Evolutionary conservation across 2,329 filamentous ascomycete species (phyloP).

Genomic region (Penicillium janthinellum): DNA sequence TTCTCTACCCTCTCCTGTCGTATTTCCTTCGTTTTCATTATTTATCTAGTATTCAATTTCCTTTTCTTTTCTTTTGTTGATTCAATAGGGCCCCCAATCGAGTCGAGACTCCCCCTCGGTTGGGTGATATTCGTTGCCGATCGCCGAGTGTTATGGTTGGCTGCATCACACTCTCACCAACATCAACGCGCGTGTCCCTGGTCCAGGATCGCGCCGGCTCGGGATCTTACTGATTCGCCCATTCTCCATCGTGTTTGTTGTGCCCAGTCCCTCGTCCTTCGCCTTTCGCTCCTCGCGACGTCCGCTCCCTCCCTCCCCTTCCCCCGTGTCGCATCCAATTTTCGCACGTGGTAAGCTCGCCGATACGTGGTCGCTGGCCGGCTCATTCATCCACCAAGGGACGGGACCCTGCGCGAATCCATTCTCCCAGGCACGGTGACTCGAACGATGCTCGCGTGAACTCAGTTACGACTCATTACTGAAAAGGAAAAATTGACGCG

Average conservation of each 20-base stretch:
- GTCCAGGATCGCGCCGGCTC: slow-evolving; percentile 14
- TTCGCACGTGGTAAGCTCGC: slow-evolving; percentile 11
- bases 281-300: slow-evolving; percentile 16
- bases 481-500: slow-evolving; percentile 18
- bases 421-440: slow-evolving; percentile 16
- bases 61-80: slow-evolving; percentile 16
- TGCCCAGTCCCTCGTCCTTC: slow-evolving; percentile 15
- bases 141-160: slow-evolving; percentile 18
- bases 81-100: background rate
- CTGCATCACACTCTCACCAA: slow-evolving; percentile 12
- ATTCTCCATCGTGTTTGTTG: slow-evolving; percentile 19
- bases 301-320: slow-evolving; percentile 1
- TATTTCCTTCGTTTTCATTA: slow-evolving; percentile 14
- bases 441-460: slow-evolving; percentile 37
- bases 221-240: slow-evolving; percentile 20
- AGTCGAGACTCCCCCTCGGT: slow-evolving; percentile 1
- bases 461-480: background rate
- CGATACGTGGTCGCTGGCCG: slow-evolving; percentile 35
- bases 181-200: slow-evolving; percentile 19
- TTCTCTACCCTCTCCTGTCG: slow-evolving; percentile 23
- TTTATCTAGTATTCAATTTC: slow-evolving; percentile 11
- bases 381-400: slow-evolving; percentile 23
- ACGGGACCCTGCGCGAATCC: slow-evolving; percentile 8
- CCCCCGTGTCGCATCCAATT: slow-evolving; percentile 13
- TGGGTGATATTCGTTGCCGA: slow-evolving; percentile 11